phyloP scores from a whole-genome alignment of 805 yeast genomes.

The Candida oleophila region DNA sequence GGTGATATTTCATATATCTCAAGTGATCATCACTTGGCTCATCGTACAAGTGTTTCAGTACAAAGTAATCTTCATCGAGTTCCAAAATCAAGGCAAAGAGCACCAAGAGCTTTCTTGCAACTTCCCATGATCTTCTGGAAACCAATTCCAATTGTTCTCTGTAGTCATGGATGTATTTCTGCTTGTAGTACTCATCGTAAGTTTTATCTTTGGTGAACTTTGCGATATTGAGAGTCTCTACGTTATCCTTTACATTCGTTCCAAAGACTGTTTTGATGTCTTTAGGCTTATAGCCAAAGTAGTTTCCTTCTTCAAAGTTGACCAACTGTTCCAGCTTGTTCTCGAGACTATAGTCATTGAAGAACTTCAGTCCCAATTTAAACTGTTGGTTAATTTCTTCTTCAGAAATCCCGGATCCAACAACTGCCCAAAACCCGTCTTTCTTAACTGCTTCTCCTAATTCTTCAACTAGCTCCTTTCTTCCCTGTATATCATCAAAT shows the following conservation, averaged over 20 bases:
- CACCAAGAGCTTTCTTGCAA: conserved; percentile 21
- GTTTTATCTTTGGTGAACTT: conserved; percentile 24
- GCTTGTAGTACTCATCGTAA: conserved; percentile 17
- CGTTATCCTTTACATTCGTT: conserved; percentile 27
- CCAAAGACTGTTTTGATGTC: conserved; percentile 31
- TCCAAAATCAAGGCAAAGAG: conserved; percentile 34
- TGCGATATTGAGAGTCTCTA: conserved; percentile 31
- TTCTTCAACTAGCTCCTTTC: conserved; percentile 24
- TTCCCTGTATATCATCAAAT: conserved; percentile 26
- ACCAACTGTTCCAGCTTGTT: conserved; percentile 25
- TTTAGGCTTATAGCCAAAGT: conserved; percentile 31
- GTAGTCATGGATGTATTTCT: conserved; percentile 22
- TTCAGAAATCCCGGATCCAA: conserved; percentile 22
- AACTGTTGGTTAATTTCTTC: conserved; percentile 24
- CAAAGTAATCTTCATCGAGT: conserved; percentile 32
- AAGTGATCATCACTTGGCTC: conserved; percentile 34
- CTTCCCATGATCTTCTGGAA: conserved; percentile 22
- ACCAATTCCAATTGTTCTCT: conserved; percentile 18
- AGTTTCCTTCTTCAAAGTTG: conserved; percentile 27
- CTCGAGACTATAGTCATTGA: conserved; percentile 20
- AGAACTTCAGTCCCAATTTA: conserved; percentile 27
- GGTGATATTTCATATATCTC: conserved; percentile 33
- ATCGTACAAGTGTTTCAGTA: conserved; percentile 27
- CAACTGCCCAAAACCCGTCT: conserved; percentile 33
- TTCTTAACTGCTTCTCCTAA: conserved; percentile 24